phyloP scores from a whole-genome alignment of 1,284 basidiomycete species.

The Irpex rosettiformis region DNA sequence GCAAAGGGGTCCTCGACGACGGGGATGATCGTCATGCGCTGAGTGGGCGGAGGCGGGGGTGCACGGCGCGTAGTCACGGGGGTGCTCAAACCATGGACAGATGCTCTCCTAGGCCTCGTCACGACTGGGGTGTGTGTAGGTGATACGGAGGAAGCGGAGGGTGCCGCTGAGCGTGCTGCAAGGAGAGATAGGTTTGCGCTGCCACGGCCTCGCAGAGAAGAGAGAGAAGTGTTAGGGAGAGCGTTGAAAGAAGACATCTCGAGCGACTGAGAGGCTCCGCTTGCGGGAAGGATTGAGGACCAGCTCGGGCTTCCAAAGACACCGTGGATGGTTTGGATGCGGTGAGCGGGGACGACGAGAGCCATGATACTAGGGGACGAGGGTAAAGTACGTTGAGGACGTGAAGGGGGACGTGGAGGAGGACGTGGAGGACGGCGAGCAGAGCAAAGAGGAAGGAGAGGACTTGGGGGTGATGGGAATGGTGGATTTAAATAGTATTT shows the following conservation, averaged over 20 bases:
- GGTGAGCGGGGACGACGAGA: slow-evolving; percentile 24
- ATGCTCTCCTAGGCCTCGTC: slow-evolving; percentile 8
- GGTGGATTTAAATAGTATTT: neutral
- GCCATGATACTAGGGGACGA: slow-evolving; percentile 16
- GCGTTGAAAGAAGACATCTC: slow-evolving; percentile 18
- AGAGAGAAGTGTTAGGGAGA: slow-evolving; percentile 25
- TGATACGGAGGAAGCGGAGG: slow-evolving; percentile 1
- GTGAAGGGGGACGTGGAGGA: neutral
- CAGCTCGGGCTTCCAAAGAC: slow-evolving; percentile 22
- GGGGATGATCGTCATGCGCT: slow-evolving; percentile 5
- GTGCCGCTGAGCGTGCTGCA: slow-evolving; percentile 14
- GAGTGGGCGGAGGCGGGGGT: slow-evolving; percentile 20
- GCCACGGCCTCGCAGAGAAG: slow-evolving; percentile 13
- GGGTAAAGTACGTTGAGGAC: neutral
- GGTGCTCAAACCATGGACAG: slow-evolving; percentile 10
- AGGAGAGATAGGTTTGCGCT: slow-evolving; percentile 12
- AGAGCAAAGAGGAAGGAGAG: neutral
- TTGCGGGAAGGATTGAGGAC: slow-evolving; percentile 17
- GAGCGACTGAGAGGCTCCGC: slow-evolving; percentile 20
- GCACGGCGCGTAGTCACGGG: slow-evolving; percentile 17
- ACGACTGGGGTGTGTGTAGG: slow-evolving; percentile 6
- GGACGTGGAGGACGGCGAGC: neutral
- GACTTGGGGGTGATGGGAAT: neutral
- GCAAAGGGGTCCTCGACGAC: slow-evolving; percentile 26
- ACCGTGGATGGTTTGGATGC: slow-evolving; percentile 27